Evolutionary conservation across 257 asterid genomes (phyloP), one percentile per base, ranked within the genome.

Genomic region (Petunia secreta): DNA sequence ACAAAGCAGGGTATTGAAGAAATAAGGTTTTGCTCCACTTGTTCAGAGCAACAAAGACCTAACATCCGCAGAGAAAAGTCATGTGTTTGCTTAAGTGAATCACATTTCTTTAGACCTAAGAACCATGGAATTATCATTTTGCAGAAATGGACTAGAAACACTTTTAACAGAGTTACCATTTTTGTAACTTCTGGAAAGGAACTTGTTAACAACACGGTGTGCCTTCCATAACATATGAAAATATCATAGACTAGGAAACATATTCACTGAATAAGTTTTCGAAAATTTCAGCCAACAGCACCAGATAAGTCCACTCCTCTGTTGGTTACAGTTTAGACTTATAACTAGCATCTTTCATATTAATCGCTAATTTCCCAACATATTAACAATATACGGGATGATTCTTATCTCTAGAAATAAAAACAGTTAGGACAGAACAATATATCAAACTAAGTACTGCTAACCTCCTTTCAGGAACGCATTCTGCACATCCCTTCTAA

Each of bases 391-490:
- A 81, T 64, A 37, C 41, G 2, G 93, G 88, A 81, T 88, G 93
- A 59, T 83, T 89, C 48, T 71, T 84, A 34, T 92, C 96, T 82
- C 81, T 87, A 15, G 99, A 90, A 37, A 82, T 83, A 41, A 25
- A 91, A 93, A 76, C 79, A 87, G 75, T 82, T 82, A 3, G 88
- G 58, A 65, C 73, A 59, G 60, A 95, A 94, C 8, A 77, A 80
- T n/a, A 93, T 71, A 75, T 92, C 85, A 80, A 95, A 90, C 98
- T 95, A 95, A 83, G 89, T 93, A 88, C 96, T 88, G 44, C 94
- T 96, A n/a, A 88, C 90, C 84, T 93, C 98, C 86, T 92, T 91
- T 41, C 38, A 60, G 84, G 85, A 8, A 60, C 97, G 90, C 81
- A 82, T 90, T 77, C 87, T 89, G 59, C 73, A 63, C 93, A 95